A percentile compares a stretch with the other conserved stretches of the same genome.
These are phyloP conservation scores for Echeveria elegans DNA, from an alignment of 164 flowering plant genomes.

Conservation along the genomic window DNA sequence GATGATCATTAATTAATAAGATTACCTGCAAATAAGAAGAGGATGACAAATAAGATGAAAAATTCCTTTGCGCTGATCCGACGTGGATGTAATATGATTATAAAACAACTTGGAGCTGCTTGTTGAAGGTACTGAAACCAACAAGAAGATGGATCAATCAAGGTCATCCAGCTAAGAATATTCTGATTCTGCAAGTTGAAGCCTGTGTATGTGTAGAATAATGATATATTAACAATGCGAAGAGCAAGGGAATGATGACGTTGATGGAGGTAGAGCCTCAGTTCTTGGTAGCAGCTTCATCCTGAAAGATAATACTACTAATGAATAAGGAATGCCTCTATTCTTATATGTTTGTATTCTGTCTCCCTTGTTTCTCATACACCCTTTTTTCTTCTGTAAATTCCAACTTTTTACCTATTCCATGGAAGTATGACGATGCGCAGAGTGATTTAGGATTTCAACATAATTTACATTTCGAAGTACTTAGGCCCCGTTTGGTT, in stretches of 20 bases:
- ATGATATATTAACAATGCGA: neutral
- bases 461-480: too few species aligned
- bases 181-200: neutral
- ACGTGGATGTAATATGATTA: too few species aligned
- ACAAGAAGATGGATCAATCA: neutral
- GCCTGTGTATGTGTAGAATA: too few species aligned
- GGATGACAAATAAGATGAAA: neutral
- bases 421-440: too few species aligned
- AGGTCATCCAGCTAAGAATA: neutral
- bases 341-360: neutral
- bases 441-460: too few species aligned
- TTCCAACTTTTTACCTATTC: too few species aligned
- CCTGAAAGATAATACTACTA: neutral
- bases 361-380: neutral
- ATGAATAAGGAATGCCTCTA: neutral
- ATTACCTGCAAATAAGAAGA: neutral
- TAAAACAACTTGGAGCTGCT: neutral
- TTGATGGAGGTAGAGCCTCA: neutral
- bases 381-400: neutral
- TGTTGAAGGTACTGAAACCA: neutral
- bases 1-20: too few species aligned
- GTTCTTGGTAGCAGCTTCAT: neutral
- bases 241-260: neutral
- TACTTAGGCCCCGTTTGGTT: too few species aligned
- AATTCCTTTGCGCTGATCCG: neutral